Base-by-base conservation (phyloP, 2,329 filamentous ascomycete genomes). In the Diaporthe sp. region DNA sequence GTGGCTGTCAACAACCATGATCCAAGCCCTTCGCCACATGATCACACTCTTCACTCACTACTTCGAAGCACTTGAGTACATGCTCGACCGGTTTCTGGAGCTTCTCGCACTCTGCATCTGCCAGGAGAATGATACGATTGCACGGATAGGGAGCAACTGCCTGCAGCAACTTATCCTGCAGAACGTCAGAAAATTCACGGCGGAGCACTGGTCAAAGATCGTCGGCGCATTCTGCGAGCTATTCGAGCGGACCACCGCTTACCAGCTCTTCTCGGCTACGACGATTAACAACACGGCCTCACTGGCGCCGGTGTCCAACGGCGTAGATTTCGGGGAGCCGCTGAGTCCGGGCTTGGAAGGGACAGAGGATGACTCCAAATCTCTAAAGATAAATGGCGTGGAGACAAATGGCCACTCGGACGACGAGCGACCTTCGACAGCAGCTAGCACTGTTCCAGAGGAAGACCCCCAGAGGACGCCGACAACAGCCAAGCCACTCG, bases 1-100 rank as follows among this genome's bases (percentile, higher is more conserved):
- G 3, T 99, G 97, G 97, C 88, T 99, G 32, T 98, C 97, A 0
- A 99, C 97, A 0, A 99, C 97, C 12, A 98, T 99, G 94, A 99
- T 99, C 53, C 97, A 99, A 83, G 97, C 97, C 2, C 87, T 99
- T 72, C 93, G 97, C 74, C 98, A 98, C 84, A 98, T 99, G 94
- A 98, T 99, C 79, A 96, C 95, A 0, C 90, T 99, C 32, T 99
- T 99, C 83, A 99, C 97, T 0, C 97, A 99, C 84, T 99, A 98
- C 84, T 99, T 99, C 77, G 94, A 97, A 74, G 92, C 95, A 0
- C 86, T 99, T 13, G 95, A 98, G 84, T 97, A 98, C 81, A 99
- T 99, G 97, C 90, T 99, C 25, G 95, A 98, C 83, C 90, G 97
- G n/a, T 98, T 99, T 83, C 85, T 99, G 50, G 96, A 98, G 82